Conservation (phyloP, 768 basidiomycete species). For the Fomitopsis pulvina region DNA sequence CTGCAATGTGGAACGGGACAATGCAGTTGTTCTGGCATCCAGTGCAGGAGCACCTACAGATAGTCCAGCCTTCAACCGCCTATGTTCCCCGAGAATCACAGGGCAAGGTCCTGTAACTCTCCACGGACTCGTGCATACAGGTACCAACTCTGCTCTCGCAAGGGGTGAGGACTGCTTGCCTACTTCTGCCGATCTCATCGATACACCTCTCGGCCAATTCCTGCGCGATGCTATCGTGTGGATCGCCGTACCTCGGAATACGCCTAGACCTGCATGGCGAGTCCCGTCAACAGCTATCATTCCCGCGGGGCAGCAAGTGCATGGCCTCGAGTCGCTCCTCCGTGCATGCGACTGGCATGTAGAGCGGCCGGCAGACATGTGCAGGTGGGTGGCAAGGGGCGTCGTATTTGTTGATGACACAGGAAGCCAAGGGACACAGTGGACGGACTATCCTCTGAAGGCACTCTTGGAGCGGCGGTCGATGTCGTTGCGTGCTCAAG, state of each 20-base stretch:
- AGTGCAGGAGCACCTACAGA: too few relatives aligned
- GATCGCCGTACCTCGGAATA: conserved; percentile 9
- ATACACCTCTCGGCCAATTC: conserved; percentile 10
- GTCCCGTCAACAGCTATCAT: conserved; percentile 23
- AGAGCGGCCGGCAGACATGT: neutral
- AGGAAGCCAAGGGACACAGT: neutral
- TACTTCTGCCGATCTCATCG: neutral
- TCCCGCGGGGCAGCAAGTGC: conserved; percentile 28
- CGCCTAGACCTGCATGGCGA: conserved; percentile 23
- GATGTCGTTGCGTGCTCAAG: neutral
- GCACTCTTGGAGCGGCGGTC: conserved; percentile 6
- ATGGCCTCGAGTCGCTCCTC: conserved; percentile 39
- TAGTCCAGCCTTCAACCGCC: too few relatives aligned
- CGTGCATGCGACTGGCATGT: conserved; percentile 39
- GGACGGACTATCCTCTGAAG: conserved; percentile 2
- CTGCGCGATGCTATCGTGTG: conserved; percentile 17
- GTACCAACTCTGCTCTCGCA: neutral
- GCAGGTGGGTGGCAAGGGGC: conserved; percentile 15
- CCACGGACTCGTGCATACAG: too few relatives aligned
- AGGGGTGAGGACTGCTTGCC: conserved; percentile 11
- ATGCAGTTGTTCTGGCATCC: too few relatives aligned
- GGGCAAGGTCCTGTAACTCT: too few relatives aligned
- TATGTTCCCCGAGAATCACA: too few relatives aligned
- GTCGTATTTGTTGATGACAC: conserved; percentile 20
- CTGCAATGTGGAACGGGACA: too few relatives aligned